Percentiles rank a stretch among this genome's conserved stretches.
Conservation (phyloP, 257 asterid species). For the Fraxinus quadrangulata region DNA sequence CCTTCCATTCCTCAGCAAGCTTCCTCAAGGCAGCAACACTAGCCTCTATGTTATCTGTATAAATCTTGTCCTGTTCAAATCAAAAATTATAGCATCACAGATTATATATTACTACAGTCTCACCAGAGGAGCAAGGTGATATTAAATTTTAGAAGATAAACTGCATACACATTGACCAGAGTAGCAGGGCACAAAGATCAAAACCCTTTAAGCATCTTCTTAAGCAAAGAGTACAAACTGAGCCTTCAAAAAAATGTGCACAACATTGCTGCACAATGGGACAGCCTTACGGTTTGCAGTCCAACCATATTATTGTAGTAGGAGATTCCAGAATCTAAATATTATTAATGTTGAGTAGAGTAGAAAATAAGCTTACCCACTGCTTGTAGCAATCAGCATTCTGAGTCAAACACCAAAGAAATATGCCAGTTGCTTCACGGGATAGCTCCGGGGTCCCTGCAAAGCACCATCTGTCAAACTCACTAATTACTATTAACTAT, state of each 20-base stretch:
- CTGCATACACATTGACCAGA: not conserved
- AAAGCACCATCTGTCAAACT: slow-evolving; percentile 27
- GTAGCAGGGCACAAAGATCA: not conserved
- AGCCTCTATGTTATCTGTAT: slow-evolving; percentile 59
- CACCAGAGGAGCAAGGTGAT: not conserved
- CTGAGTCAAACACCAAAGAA: slow-evolving; percentile 79
- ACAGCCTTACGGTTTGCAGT: not conserved
- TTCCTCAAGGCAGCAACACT: slow-evolving; percentile 62
- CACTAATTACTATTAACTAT: not conserved
- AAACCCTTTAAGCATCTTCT: slow-evolving; percentile 7
- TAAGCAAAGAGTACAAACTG: not conserved
- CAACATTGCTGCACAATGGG: not conserved
- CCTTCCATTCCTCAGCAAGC: slow-evolving; percentile 62
- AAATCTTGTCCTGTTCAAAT: slow-evolving; percentile 56
- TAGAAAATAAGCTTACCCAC: slow-evolving; percentile 56
- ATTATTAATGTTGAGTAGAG: not conserved
- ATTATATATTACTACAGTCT: not conserved
- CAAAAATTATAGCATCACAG: slow-evolving; percentile 13
- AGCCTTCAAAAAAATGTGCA: not conserved
- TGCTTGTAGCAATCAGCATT: slow-evolving; percentile 72
- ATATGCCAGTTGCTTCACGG: slow-evolving; percentile 65
- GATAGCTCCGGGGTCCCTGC: slow-evolving; percentile 70
- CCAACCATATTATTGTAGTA: not conserved
- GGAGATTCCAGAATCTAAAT: not conserved
- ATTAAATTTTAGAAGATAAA: not conserved